A percentile compares a stretch with the other conserved stretches of the same genome.
Conservation (phyloP, 2,329 filamentous ascomycete species). For the Neofusicoccum sp. region DNA sequence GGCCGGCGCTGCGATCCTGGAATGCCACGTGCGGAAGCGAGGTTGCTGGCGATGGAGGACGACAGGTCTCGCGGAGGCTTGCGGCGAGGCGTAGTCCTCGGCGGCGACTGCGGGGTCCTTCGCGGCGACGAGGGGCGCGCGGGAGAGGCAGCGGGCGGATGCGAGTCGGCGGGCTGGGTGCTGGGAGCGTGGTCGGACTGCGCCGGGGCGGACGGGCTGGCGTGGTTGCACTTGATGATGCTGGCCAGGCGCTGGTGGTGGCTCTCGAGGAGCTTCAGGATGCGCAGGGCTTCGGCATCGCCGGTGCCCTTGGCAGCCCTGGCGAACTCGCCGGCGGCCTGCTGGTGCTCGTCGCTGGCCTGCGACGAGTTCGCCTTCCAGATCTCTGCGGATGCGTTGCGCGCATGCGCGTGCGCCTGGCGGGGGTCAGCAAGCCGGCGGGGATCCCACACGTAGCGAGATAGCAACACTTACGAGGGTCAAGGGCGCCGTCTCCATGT, state of each 20-base stretch:
- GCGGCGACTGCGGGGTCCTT: constrained; percentile 27
- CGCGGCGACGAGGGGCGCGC: constrained; percentile 6
- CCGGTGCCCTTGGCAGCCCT: constrained; percentile 71
- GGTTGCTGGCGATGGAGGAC: constrained; percentile 83
- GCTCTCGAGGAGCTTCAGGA: constrained; percentile 78
- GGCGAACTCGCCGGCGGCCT: constrained; percentile 85
- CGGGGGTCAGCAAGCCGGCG: constrained; percentile 16
- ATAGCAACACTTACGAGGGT: constrained; percentile 44
- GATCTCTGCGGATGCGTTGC: constrained; percentile 74
- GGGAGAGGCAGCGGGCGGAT: neutral
- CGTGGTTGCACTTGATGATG: constrained; percentile 67
- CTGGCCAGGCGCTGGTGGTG: constrained; percentile 83
- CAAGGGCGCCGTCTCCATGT: constrained; percentile 69
- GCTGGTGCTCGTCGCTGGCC: constrained; percentile 82
- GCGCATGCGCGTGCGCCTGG: constrained; percentile 79
- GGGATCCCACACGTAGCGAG: constrained; percentile 42
- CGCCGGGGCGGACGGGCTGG: constrained; percentile 26
- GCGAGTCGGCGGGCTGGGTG: constrained; percentile 2
- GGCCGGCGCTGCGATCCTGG: constrained; percentile 52
- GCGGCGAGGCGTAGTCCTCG: constrained; percentile 38
- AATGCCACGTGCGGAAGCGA: constrained; percentile 83
- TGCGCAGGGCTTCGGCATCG: constrained; percentile 71
- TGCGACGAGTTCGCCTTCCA: constrained; percentile 69
- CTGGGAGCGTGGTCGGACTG: constrained; percentile 12
- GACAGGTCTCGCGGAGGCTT: constrained; percentile 64